phyloP scores from a whole-genome alignment of 2,329 filamentous ascomycete species.

The Aureobasidium sp. region DNA sequence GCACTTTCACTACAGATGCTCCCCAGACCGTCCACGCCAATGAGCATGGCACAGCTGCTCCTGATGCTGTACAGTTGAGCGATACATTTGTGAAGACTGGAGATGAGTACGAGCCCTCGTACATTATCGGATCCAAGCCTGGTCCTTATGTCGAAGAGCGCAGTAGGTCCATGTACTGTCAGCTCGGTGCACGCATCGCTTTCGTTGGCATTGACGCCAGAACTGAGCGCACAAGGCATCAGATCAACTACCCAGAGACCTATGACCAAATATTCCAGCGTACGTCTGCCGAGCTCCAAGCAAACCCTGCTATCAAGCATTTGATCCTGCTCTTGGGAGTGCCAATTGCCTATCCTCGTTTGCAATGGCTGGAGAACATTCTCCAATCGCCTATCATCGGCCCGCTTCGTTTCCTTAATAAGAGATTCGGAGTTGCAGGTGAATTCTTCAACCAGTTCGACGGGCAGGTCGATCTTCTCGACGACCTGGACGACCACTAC shows the following conservation, averaged over 20 bases:
- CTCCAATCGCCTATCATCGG: slow-evolving; percentile 79
- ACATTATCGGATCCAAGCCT: slow-evolving; percentile 67
- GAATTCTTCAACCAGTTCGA: slow-evolving; percentile 91
- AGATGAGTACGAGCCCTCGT: slow-evolving; percentile 57
- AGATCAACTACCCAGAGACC: slow-evolving; percentile 76
- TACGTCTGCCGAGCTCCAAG: slow-evolving; percentile 42
- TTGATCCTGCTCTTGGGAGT: slow-evolving; percentile 57
- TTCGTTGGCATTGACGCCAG: slow-evolving; percentile 53
- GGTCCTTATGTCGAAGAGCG: slow-evolving; percentile 58
- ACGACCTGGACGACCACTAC: slow-evolving; percentile 65
- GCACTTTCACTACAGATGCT: slow-evolving; percentile 74
- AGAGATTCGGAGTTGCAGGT: slow-evolving; percentile 78
- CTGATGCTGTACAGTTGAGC: slow-evolving; percentile 64
- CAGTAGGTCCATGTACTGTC: slow-evolving; percentile 54
- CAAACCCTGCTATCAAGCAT: slow-evolving; percentile 52
- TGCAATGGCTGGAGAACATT: slow-evolving; percentile 96
- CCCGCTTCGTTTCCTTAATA: slow-evolving; percentile 81
- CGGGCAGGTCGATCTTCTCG: slow-evolving; percentile 58
- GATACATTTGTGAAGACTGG: slow-evolving; percentile 61
- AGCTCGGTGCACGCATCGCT: slow-evolving; percentile 56
- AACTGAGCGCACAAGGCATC: slow-evolving; percentile 76
- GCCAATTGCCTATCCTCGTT: slow-evolving; percentile 62
- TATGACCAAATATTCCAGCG: slow-evolving; percentile 52
- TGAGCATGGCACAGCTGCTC: slow-evolving; percentile 37
- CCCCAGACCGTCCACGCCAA: slow-evolving; percentile 42